Evolutionary conservation across 176 grass and related monocot genomes (phyloP).

Genomic region (Coix lacrymajobi): DNA sequence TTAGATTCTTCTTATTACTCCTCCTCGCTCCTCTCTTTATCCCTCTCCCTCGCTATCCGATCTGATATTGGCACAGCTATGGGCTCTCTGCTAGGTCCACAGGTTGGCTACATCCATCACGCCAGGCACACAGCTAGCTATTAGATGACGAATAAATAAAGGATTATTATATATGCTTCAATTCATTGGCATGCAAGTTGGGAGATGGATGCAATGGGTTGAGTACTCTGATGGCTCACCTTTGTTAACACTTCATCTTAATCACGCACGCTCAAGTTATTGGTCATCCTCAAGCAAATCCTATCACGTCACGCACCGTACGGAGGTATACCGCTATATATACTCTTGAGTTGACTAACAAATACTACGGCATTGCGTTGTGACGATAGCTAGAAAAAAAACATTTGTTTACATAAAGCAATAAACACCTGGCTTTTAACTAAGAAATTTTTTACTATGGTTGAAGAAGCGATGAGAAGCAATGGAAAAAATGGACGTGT

Average conservation of each 20-base stretch:
- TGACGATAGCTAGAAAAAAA: too few species aligned
- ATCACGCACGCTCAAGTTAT: background rate
- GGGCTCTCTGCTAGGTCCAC: background rate
- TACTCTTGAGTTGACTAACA: too few species aligned
- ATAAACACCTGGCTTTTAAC: too few species aligned
- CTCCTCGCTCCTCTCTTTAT: background rate
- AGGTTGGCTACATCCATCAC: constrained; percentile 13
- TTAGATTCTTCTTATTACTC: background rate
- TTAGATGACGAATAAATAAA: background rate
- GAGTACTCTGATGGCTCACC: background rate
- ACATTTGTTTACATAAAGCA: too few species aligned
- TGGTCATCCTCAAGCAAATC: background rate
- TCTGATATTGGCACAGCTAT: background rate
- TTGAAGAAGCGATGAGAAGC: too few species aligned
- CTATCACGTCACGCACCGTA: background rate
- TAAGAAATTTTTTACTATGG: too few species aligned
- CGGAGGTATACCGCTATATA: too few species aligned
- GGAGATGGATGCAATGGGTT: background rate
- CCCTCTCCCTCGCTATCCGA: background rate
- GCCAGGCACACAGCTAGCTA: background rate
- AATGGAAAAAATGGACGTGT: too few species aligned
- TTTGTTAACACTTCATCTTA: background rate
- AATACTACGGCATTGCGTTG: too few species aligned
- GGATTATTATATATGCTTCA: background rate
- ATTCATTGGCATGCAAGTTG: background rate